Base-by-base conservation (phyloP, 2,329 filamentous ascomycete genomes). In the Claviceps africana region DNA sequence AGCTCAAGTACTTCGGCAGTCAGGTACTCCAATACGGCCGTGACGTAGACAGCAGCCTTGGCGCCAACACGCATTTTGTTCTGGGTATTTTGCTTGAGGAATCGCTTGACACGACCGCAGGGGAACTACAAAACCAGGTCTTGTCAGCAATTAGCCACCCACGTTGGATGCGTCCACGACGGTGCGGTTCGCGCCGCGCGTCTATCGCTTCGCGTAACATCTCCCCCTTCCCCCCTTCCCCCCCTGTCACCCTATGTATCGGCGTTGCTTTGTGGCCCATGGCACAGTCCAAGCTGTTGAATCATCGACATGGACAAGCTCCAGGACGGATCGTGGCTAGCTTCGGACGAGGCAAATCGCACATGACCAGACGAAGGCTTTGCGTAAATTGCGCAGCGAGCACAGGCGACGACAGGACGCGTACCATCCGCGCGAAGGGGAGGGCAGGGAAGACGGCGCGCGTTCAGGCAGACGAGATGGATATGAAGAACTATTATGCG, bases 1-100 rank as follows among this genome's bases (percentile, higher is more conserved):
- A 98, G 79, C 72, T 98, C 93, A 63, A 98, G 85, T 47, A 98
- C 91, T 81, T 98, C 91, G 58, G 91, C 91, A 55, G 93, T 96
- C 61, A 98, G 77, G 70, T 98, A 98, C 75, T 98, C 93, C 58
- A 98, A 86, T 53, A 98, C 93, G 44, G 93, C 93, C 48, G 93
- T 97, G 57, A 97, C 88, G 69, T 98, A 98, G 63, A 98, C 93
- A 60, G 93, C 90, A 58, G 93, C 93, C 78, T 97, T 97, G 66
- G 91, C 93, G 64, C 93, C 93, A 60, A 98, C 94, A 72, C 93
- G 91, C 88, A 96, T 97, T 79, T 97, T 97, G 75, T 96, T 94
- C 70, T 97, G 93, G 48, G 93, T 97, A 75, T 96, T 96, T 72
- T 88, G 89, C 82, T 97, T 96, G 68, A 98, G 79, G 77, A 97